A percentile compares a stretch with the other conserved stretches of the same genome.
Conservation (phyloP, 768 basidiomycete species). For the Macrocybe gigantea region DNA sequence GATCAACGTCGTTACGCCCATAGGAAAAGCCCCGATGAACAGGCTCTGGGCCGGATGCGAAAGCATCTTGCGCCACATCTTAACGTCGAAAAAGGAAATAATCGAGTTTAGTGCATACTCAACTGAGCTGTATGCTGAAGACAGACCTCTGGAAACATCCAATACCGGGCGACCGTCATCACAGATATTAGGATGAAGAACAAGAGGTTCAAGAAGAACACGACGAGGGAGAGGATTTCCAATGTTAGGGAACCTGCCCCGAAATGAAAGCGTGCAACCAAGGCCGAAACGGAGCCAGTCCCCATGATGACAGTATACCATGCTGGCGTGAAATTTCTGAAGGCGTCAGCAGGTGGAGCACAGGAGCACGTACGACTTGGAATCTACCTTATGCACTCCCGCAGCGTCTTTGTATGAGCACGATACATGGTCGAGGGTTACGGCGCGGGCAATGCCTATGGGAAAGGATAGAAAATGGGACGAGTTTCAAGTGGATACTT, state of each 20-base stretch:
- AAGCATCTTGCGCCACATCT: slow-evolving; percentile 37
- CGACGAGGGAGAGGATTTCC: slow-evolving; percentile 33
- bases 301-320: slow-evolving; percentile 58
- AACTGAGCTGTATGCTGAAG: not conserved
- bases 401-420: slow-evolving; percentile 20
- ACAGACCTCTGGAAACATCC: slow-evolving; percentile 42
- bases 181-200: slow-evolving; percentile 47
- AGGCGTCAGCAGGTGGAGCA: not conserved
- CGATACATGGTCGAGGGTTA: slow-evolving; percentile 12
- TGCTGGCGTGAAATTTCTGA: slow-evolving; percentile 41
- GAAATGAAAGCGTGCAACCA: slow-evolving; percentile 47
- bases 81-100: not conserved
- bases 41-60: slow-evolving; percentile 40
- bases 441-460: not conserved
- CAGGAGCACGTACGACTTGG: not conserved
- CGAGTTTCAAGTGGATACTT: too few species aligned
- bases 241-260: slow-evolving; percentile 27
- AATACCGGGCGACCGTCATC: slow-evolving; percentile 45
- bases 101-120: not conserved
- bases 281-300: slow-evolving; percentile 41
- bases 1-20: slow-evolving; percentile 58
- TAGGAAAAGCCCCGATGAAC: slow-evolving; percentile 45
- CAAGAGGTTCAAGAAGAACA: slow-evolving; percentile 55
- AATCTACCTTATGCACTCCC: slow-evolving; percentile 27
- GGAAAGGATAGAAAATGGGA: not conserved